These are phyloP conservation scores for Lasiosphaeria miniovina DNA, from an alignment of 495 filamentous ascomycete genomes.

Conservation along the genomic window DNA sequence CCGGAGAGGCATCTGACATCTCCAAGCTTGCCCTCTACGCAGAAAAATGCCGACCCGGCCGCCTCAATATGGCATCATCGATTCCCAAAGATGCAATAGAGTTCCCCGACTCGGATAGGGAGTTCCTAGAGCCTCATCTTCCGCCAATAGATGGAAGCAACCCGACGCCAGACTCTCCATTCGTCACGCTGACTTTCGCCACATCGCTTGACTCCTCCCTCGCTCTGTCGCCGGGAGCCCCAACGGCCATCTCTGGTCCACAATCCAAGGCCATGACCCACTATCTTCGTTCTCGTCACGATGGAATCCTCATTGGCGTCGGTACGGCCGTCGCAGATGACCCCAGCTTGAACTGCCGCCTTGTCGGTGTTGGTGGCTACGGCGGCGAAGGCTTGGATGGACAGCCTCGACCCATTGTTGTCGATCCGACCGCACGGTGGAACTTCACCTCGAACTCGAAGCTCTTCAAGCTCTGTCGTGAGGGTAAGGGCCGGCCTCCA, in stretches of 20 bases:
- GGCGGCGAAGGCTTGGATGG: background rate
- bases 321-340: conserved; percentile 83
- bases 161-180: conserved; percentile 22
- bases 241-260: conserved; percentile 74
- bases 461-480: conserved; percentile 60
- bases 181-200: conserved; percentile 76
- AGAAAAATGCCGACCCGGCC: no score
- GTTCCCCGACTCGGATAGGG: background rate
- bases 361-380: conserved; percentile 16
- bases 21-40: no score
- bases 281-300: conserved; percentile 75
- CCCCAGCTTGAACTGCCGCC: conserved; percentile 68
- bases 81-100: background rate
- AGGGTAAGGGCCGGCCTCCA: conserved; percentile 67
- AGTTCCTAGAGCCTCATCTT: background rate
- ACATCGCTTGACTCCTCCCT: conserved; percentile 79
- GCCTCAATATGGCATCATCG: no score
- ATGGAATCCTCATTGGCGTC: conserved; percentile 78
- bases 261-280: conserved; percentile 86
- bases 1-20: no score
- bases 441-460: conserved; percentile 54
- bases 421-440: conserved; percentile 75
- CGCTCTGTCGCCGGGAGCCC: conserved; percentile 67
- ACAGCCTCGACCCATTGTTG: conserved; percentile 62
- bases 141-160: background rate